phyloP scores from a whole-genome alignment of 31 red algal genomes.

The Endocladia muricata region DNA sequence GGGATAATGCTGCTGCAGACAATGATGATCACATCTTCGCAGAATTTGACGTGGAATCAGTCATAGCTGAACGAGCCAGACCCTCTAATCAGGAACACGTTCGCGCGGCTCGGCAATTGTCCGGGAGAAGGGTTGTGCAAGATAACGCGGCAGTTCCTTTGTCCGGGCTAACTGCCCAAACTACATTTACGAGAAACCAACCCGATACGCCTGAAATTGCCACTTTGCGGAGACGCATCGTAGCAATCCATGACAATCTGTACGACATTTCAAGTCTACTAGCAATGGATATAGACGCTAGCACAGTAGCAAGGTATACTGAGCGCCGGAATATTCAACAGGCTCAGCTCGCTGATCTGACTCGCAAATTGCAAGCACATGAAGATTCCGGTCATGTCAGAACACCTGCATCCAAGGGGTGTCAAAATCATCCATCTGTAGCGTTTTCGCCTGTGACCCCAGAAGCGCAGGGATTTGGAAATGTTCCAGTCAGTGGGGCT shows the following conservation, averaged over 20 bases:
- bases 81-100: conserved; percentile 3
- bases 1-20: neutral
- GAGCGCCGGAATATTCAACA: conserved; percentile 21
- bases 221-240: conserved; percentile 38
- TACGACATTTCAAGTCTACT: conserved; percentile 45
- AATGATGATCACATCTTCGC: conserved; percentile 45
- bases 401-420: neutral
- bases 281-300: conserved; percentile 33
- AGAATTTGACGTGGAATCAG: conserved; percentile 45
- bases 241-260: conserved; percentile 34
- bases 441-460: conserved; percentile 50
- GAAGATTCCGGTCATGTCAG: neutral
- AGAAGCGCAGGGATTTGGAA: neutral
- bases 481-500: neutral
- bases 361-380: conserved; percentile 2
- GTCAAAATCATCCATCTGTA: neutral
- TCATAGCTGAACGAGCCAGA: conserved; percentile 27
- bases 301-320: conserved; percentile 10
- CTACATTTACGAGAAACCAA: neutral
- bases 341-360: conserved; percentile 34
- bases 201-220: neutral
- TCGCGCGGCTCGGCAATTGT: no score
- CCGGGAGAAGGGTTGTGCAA: no score
- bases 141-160: neutral
- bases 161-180: neutral